Percentiles rank a stretch among this genome's conserved stretches.
Evolutionary conservation across 2,329 filamentous ascomycete species (phyloP).

Genomic region (Aureobasidium subglaciale): DNA sequence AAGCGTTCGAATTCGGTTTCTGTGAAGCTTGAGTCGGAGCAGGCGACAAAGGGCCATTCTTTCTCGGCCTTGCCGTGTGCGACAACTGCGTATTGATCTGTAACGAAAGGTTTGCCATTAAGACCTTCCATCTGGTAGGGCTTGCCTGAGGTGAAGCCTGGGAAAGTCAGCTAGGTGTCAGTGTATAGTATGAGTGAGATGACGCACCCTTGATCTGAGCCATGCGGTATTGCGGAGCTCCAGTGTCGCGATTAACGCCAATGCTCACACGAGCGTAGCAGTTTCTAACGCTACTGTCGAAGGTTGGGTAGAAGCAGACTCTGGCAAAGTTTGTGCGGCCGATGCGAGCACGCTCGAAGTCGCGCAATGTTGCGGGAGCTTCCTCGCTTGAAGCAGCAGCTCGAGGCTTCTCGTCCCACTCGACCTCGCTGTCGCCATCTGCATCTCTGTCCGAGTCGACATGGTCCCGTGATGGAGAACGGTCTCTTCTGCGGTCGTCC

Average conservation of each 20-base stretch:
- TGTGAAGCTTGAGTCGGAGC: constrained; percentile 76
- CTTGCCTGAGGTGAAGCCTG: constrained; percentile 65
- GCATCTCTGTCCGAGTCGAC: constrained; percentile 45
- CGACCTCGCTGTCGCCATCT: constrained; percentile 71
- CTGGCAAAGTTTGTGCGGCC: constrained; percentile 81
- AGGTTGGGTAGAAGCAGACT: constrained; percentile 88
- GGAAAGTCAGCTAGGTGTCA: neutral
- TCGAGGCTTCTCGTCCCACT: constrained; percentile 58
- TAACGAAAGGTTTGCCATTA: constrained; percentile 70
- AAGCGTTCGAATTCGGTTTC: constrained; percentile 76
- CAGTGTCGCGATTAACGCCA: constrained; percentile 62
- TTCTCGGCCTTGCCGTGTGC: constrained; percentile 77
- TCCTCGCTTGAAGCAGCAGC: constrained; percentile 51
- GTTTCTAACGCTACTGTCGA: constrained; percentile 71
- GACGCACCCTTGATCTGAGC: constrained; percentile 71
- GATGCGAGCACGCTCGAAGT: constrained; percentile 77
- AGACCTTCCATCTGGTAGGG: constrained; percentile 74
- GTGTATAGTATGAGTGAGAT: neutral
- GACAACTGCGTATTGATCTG: constrained; percentile 75
- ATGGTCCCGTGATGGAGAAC: constrained; percentile 35
- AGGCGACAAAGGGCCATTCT: constrained; percentile 83
- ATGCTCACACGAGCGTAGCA: constrained; percentile 83
- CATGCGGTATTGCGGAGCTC: constrained; percentile 77
- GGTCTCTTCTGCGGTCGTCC: constrained; percentile 41
- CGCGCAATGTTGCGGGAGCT: constrained; percentile 64